Evolutionary conservation across 2,329 filamentous ascomycete genomes (phyloP), one percentile per base, ranked within the genome.

Genomic region (Aspergillus aculeatus): DNA sequence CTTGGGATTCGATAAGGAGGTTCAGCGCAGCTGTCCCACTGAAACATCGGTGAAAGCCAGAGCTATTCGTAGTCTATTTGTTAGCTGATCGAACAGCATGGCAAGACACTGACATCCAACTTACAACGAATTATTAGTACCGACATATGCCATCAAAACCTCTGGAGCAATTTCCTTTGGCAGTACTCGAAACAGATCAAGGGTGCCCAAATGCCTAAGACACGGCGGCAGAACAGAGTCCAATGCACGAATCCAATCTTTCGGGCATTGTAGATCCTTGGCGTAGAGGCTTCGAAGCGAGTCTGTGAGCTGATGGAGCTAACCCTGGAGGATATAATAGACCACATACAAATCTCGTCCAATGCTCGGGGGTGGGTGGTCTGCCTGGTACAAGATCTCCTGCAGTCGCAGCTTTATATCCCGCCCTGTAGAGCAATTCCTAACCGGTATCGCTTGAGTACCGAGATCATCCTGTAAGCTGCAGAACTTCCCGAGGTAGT

Each of bases 71-170:
- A 24, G 23, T 29, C 21, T n/a, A n/a, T 44, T 4, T 7, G 11
- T n/a, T 38, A 19, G 14, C 50, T 47, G 49, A 51, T 32, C 6
- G 10, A 24, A 19, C 10, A 47, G 10, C 41, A 49, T 23, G 53
- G 32, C 51, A 38, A 50, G 29, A 24, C 26, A 35, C n/a, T 50
- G 50, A 44, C 2, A 31, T 12, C 29, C n/a, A 14, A 62, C 68
- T 12, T 58, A 71, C 68, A 68, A 69, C 31, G 69, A 72, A 38
- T 68, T 71, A 58, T 71, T 67, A 48, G 71, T 73, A 3, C 73
- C 73, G 35, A 75, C 68, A 64, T 75, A 75, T 26, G 70, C 73
- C 73, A 75, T 75, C 66, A 75, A 69, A 24, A 75, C 73, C 55
- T 75, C 73, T 54, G 73, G 73, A 7, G 69, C 56, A 10, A 70